Base-by-base conservation (phyloP, 2,329 filamentous ascomycete genomes). In the Setomelanomma holmii region DNA sequence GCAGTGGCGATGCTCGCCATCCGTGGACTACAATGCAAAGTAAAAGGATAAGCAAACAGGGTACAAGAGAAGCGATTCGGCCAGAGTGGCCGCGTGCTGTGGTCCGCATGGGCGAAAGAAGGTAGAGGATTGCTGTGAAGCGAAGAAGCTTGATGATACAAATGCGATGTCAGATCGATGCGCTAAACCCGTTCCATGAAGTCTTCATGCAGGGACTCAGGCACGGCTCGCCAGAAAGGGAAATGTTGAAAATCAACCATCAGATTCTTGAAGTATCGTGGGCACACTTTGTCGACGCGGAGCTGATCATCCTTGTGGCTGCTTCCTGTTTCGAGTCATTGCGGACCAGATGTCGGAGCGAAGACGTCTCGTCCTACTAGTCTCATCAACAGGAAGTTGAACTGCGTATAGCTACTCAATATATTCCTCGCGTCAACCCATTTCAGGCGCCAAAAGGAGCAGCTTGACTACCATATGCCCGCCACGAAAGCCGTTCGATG, bases 111-210 rank as follows among this genome's bases (percentile, higher is more conserved):
- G 21, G 42, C 46, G 36, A 44, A 39, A 45, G 19, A 40, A 41
- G 2, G 27, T 6, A 30, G 27, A 30, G 14, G 10, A 50, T 49
- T 49, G 43, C 53, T 38, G 51, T 51, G 22, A 39, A 27, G 38
- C 36, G 36, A 39, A 53, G 34, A 21, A 40, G n/a, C 45, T 40
- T 46, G 39, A 53, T 47, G 42, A 30, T 41, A 50, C 42, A 51
- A 53, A 27, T 53, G 45, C 49, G 38, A 53, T 43, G 36, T 55
- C 41, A 17, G 41, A 23, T n/a, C n/a, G 27, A 50, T 38, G 36
- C 58, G 57, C 65, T 68, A 68, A 44, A 49, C 65, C 60, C 2
- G 34, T 62, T 61, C 42, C 24, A 45, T 62, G 55, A 48, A 49
- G 48, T 63, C 50, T 52, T 56, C 33, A 60, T 63, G 57, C 60